Base-by-base conservation (phyloP, 2,329 filamentous ascomycete genomes). In the Cercospora berteroae region DNA sequence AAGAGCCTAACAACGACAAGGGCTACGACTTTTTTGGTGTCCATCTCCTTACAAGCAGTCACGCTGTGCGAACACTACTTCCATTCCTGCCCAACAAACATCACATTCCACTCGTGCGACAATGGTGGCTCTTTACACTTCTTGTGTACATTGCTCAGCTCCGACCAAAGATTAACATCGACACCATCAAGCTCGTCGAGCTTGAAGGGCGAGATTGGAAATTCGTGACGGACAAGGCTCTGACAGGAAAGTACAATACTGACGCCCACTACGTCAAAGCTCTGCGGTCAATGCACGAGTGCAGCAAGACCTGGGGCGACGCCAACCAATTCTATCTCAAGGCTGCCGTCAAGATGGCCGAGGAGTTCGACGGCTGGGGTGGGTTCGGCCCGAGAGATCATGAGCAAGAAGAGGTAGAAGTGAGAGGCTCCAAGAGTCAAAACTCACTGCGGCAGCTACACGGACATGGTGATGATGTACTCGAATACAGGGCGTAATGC, bases 221-320 rank as follows among this genome's bases (percentile, higher is more conserved):
- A 5, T 91, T 91, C 79, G 90, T 94, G 5, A 85, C 89, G 62
- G 81, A 90, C 62, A 86, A 88, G 79, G 92, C 91, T 2, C 76
- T 97, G 18, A 87, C 86, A 63, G 89, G 90, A 9, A 78, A 85
- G 61, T 88, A 88, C 80, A 83, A 87, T 9, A 87, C 85, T 1
- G 93, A 98, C 80, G 86, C 91, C 18, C 91, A 96, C 79, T 97
- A 89, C 76, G 89, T 98, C 33, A 96, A 97, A 81, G 88, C 90
- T 88, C 80, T 77, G 82, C 86, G 92, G 52, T 88, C 91, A 2
- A 89, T 94, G 83, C 89, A 84, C 77, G 92, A 92, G 76, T 90
- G 89, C 18, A 88, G 89, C 13, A 84, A 84, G 69, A 93, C 90
- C 0, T 94, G 91, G 91, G 88, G 89, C 4, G 90, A 93, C 76